Conservation (phyloP, 2,329 filamentous ascomycete species). For the Westerdykella sp. region DNA sequence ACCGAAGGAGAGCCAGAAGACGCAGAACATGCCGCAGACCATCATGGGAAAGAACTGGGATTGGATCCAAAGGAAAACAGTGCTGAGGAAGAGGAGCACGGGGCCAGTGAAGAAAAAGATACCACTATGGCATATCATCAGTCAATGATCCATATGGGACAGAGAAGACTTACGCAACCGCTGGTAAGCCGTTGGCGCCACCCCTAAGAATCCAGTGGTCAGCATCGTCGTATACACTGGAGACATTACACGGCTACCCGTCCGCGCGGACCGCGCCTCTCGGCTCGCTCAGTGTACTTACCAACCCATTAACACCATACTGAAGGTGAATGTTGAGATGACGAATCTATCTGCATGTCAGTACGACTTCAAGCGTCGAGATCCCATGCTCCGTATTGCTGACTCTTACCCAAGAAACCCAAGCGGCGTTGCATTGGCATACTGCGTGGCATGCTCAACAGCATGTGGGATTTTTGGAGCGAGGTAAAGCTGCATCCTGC, state of each 20-base stretch:
- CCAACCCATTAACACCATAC: slow-evolving; percentile 32
- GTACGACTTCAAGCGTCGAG: not conserved
- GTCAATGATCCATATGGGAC: not conserved
- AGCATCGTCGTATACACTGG: too few species aligned
- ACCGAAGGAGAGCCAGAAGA: slow-evolving; percentile 51
- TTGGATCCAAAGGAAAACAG: slow-evolving; percentile 49
- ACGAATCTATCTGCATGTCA: slow-evolving; percentile 23
- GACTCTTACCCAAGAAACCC: slow-evolving; percentile 24
- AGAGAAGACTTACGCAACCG: slow-evolving; percentile 23
- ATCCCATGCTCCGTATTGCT: too few species aligned
- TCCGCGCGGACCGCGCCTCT: too few species aligned
- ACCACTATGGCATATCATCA: slow-evolving; percentile 13
- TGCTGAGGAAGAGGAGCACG: slow-evolving; percentile 42
- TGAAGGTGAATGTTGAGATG: slow-evolving; percentile 37
- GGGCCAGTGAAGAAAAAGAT: slow-evolving; percentile 45
- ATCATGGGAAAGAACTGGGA: slow-evolving; percentile 41
- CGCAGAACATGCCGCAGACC: slow-evolving; percentile 47
- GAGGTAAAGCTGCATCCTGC: slow-evolving; percentile 14
- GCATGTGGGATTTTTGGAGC: slow-evolving; percentile 21
- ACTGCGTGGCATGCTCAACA: slow-evolving; percentile 11
- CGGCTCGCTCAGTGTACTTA: too few species aligned
- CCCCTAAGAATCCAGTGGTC: slow-evolving; percentile 25
- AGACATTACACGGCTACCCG: too few species aligned
- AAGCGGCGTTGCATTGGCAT: slow-evolving; percentile 24
- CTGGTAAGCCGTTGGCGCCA: slow-evolving; percentile 31